Conservation (phyloP, 352 stramenopile genomes). For the Phytophthora tentaculata region DNA sequence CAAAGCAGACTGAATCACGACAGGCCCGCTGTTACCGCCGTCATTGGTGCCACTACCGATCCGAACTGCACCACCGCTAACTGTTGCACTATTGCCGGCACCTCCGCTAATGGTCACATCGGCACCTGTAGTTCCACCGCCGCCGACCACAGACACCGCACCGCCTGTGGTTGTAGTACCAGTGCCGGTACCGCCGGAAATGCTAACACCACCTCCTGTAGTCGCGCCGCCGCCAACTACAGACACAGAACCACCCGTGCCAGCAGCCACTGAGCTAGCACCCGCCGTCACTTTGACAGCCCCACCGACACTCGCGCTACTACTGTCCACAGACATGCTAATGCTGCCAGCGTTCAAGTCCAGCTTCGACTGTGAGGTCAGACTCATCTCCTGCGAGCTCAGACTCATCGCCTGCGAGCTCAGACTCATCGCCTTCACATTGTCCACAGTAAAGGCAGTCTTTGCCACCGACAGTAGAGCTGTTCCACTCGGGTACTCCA, state of each 20-base stretch:
- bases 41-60: conserved; percentile 36
- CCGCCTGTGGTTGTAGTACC: conserved; percentile 18
- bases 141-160: conserved; percentile 19
- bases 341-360: too few relatives aligned
- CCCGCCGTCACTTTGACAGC: conserved; percentile 35
- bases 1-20: conserved; percentile 35
- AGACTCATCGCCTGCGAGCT: too few relatives aligned
- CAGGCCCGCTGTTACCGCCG: conserved; percentile 37
- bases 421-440: too few relatives aligned
- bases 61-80: conserved; percentile 22
- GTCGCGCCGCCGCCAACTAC: not conserved
- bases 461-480: too few relatives aligned
- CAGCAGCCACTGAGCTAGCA: conserved; percentile 15
- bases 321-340: too few relatives aligned
- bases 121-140: conserved; percentile 32
- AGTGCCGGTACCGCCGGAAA: not conserved
- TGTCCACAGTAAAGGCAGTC: too few relatives aligned
- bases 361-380: too few relatives aligned
- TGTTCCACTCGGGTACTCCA: too few relatives aligned
- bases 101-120: conserved; percentile 43
- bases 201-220: not conserved
- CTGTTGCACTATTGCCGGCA: conserved; percentile 12
- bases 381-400: too few relatives aligned
- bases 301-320: too few relatives aligned
- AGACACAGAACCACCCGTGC: conserved; percentile 20